Evolutionary conservation across 306 rosid species (phyloP), one percentile per base, ranked within the genome.

Genomic region (Prunus kanzakura): DNA sequence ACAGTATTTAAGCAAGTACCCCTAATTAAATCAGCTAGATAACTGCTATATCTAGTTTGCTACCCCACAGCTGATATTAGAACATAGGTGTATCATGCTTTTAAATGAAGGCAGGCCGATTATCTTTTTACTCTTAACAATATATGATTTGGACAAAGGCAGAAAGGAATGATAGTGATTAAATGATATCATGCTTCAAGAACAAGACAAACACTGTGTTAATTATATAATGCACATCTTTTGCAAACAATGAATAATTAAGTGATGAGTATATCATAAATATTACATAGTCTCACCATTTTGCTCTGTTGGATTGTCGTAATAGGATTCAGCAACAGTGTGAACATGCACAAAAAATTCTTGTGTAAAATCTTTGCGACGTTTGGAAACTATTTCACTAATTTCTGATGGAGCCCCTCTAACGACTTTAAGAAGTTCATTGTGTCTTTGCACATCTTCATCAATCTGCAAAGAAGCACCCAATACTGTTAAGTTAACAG

Each of bases 331-430:
- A 29, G 92, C 87, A 60, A 96, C 90, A 0, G 87, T 84, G 72
- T 87, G 87, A 83, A 96, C 90, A 83, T 96, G 98, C 74, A 82
- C 79, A 72, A 96, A 92, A 78, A 92, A 96, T 82, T 96, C 99
- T 74, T 88, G 87, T 0, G 99, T 96, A 82, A 96, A 96, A 85
- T 92, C 98, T 81, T 96, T 96, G 19, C 96, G 91, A 27, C 96
- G 96, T 78, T 88, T 88, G 68, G 93, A 52, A 74, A 96, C 90
- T 60, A 92, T 69, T 27, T 96, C 95, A 71, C 67, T 82, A 68
- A 96, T 81, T 78, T 84, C 87, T 13, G 86, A 75, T 35, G 88
- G 82, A 45, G 82, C 72, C 20, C 52, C 76, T 70, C 73, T 84
- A 73, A 92, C 72, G 74, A 77, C 87, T 71, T 87, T 78, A 78